Conservation (phyloP, 495 filamentous ascomycete species). For the Penicillium tannophilum region DNA sequence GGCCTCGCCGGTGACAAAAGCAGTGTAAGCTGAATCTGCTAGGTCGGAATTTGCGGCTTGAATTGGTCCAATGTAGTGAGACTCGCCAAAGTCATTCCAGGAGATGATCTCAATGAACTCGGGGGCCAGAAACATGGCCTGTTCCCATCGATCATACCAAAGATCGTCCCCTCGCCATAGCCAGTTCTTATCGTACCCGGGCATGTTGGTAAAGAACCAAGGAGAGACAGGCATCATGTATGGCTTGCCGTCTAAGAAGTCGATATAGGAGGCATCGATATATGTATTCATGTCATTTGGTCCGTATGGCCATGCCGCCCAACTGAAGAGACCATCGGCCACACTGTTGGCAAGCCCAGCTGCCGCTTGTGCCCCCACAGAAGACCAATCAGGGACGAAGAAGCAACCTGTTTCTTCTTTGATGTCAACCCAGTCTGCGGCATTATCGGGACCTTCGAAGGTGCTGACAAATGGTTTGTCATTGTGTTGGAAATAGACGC, state of each 20-base stretch:
- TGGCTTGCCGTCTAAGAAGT: conserved; percentile 54
- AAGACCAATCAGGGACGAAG: neutral
- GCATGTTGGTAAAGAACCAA: conserved; percentile 74
- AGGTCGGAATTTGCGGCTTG: no score
- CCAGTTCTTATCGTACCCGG: conserved; percentile 73
- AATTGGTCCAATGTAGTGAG: conserved; percentile 70
- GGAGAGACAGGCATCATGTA: conserved; percentile 83
- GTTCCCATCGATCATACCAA: conserved; percentile 74
- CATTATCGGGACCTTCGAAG: neutral
- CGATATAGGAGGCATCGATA: neutral
- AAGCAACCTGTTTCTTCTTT: neutral
- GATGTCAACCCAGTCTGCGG: neutral
- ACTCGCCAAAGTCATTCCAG: conserved; percentile 81
- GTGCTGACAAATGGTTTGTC: neutral
- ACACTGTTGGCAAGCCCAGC: neutral
- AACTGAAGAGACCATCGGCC: neutral
- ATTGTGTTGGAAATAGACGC: neutral
- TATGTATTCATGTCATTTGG: neutral
- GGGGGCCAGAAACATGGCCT: conserved; percentile 63
- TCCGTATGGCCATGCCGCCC: neutral
- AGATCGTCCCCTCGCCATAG: conserved; percentile 69
- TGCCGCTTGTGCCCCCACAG: neutral
- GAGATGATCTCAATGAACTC: conserved; percentile 59
- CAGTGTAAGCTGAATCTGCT: no score
- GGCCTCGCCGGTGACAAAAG: no score